A percentile compares a stretch with the other conserved stretches of the same genome.
Conservation (phyloP, 2,329 filamentous ascomycete species). For the Calonectria ilicicola region DNA sequence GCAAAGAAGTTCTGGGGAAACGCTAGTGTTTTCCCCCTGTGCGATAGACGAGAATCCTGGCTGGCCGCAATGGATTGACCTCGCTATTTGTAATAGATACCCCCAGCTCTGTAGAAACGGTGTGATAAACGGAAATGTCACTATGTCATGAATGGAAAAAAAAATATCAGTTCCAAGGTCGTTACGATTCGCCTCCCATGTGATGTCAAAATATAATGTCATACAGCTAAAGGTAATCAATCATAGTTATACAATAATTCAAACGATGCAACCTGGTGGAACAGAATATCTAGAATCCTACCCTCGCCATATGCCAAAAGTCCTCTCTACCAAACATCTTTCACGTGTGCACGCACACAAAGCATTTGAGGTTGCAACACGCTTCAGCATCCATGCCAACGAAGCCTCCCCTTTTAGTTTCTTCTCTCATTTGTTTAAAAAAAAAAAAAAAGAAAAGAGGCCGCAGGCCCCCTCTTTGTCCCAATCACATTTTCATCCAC, state of each 20-base stretch:
- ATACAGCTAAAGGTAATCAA: neutral
- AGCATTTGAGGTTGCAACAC: neutral
- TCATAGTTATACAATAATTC: conserved; percentile 19
- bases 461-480: neutral
- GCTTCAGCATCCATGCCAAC: neutral
- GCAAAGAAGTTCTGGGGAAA: conserved; percentile 14
- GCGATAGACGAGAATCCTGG: conserved; percentile 14
- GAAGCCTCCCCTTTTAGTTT: neutral
- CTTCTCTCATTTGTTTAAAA: neutral
- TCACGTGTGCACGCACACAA: neutral
- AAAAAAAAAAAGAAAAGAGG: neutral
- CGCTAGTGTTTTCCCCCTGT: neutral
- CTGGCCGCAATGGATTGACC: conserved; percentile 8
- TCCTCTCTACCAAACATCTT: neutral
- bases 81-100: conserved; percentile 36
- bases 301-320: neutral
- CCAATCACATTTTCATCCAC: conserved; percentile 18
- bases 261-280: conserved; percentile 11
- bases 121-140: neutral
- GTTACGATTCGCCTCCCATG: neutral
- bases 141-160: neutral
- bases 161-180: neutral
- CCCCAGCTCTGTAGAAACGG: conserved; percentile 40
- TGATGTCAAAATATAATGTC: neutral
- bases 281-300: neutral